Percentiles rank a stretch among this genome's conserved stretches.
Conservation (phyloP, 1,284 basidiomycete species). For the Trichosporon inkin region DNA sequence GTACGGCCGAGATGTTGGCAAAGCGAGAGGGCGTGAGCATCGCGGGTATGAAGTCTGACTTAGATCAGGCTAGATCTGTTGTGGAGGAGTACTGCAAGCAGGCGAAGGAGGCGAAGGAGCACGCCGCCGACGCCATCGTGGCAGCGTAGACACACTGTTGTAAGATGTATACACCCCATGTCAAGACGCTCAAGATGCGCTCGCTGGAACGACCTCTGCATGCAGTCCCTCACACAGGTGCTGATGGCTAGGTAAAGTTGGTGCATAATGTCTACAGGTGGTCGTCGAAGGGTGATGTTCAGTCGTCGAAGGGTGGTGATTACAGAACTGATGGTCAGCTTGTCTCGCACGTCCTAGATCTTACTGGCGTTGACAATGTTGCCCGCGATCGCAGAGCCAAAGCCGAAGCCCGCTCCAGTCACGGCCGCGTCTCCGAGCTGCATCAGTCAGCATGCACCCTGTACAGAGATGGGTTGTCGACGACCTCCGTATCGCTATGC, state of each 20-base stretch:
- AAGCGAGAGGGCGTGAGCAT: not conserved
- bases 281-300: not conserved
- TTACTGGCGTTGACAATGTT: constrained; percentile 30
- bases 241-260: not conserved
- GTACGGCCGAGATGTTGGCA: not conserved
- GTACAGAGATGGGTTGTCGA: not conserved
- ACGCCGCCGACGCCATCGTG: too few relatives aligned
- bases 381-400: constrained; percentile 29
- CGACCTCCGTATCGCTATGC: not conserved
- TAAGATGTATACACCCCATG: too few relatives aligned
- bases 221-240: too few relatives aligned
- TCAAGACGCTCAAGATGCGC: too few relatives aligned
- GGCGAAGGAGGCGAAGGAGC: too few relatives aligned
- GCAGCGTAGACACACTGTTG: too few relatives aligned
- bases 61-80: not conserved
- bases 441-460: not conserved
- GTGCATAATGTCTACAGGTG: constrained; percentile 8
- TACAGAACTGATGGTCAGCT: constrained; percentile 4
- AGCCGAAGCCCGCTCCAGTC: constrained; percentile 38
- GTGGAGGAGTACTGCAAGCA: too few relatives aligned
- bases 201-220: too few relatives aligned
- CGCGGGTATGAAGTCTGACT: not conserved
- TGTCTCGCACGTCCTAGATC: constrained; percentile 7
- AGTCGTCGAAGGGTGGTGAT: not conserved
- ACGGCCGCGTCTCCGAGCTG: constrained; percentile 37